phyloP scores from a whole-genome alignment of 176 grass and related monocot genomes.

The Areca catechu region DNA sequence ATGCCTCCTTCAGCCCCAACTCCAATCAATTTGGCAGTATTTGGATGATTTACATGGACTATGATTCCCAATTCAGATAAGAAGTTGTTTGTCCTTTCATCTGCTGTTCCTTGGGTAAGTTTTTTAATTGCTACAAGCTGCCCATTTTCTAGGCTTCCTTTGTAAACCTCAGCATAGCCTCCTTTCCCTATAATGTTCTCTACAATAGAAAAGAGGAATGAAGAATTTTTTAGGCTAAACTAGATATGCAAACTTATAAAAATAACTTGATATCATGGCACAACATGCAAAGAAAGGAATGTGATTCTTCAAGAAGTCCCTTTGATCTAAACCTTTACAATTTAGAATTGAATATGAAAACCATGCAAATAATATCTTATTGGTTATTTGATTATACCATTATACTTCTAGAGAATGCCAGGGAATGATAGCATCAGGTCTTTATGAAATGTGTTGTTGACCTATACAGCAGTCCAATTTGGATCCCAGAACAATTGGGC shows the following conservation, averaged over 20 bases:
- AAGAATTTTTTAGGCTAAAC: background rate
- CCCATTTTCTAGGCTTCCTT: constrained; percentile 38
- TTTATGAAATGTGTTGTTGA: too few relatives aligned
- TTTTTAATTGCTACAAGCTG: constrained; percentile 63
- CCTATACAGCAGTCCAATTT: too few relatives aligned
- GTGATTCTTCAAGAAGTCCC: too few relatives aligned
- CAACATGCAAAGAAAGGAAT: too few relatives aligned
- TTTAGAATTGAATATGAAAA: too few relatives aligned
- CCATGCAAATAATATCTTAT: too few relatives aligned
- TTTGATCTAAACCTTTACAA: too few relatives aligned
- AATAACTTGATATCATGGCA: background rate
- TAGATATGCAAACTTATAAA: constrained; percentile 1
- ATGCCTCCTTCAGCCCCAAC: constrained; percentile 68
- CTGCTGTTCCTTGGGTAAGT: constrained; percentile 21
- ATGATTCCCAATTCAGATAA: constrained; percentile 60
- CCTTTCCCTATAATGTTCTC: constrained; percentile 61
- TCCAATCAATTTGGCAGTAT: constrained; percentile 50
- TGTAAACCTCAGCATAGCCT: constrained; percentile 66
- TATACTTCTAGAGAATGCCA: too few relatives aligned
- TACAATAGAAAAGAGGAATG: constrained; percentile 4
- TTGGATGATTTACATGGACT: constrained; percentile 61
- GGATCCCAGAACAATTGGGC: too few relatives aligned
- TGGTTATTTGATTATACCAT: too few relatives aligned
- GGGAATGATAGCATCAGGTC: too few relatives aligned
- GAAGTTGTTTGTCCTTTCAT: constrained; percentile 40